A percentile compares a stretch with the other conserved stretches of the same genome.
These are phyloP conservation scores for Monilinia polystroma DNA, from an alignment of 2,329 filamentous ascomycete genomes.

Conservation along the genomic window DNA sequence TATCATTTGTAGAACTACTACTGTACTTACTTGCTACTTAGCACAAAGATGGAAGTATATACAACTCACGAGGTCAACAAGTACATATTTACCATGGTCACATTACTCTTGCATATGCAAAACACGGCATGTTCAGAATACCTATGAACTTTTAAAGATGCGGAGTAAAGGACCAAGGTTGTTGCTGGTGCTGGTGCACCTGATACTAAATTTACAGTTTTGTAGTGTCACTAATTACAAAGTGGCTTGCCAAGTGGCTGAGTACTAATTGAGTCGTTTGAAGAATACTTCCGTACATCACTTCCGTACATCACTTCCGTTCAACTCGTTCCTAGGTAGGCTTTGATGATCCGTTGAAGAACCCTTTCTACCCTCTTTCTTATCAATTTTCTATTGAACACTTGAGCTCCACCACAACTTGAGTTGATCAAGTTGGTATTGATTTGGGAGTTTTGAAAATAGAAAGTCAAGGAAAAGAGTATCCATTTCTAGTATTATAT, in stretches of 20 bases:
- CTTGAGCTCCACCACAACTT: not conserved
- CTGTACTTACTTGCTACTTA: not conserved
- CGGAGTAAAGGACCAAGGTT: not conserved
- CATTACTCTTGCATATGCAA: not conserved
- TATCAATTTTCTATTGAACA: slow-evolving; percentile 1
- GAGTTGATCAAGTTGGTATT: not conserved
- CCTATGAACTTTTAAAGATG: not conserved
- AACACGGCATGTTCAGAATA: not conserved
- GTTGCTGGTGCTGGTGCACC: not conserved
- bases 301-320: no score
- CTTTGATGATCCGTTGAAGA: no score
- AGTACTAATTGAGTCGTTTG: not conserved
- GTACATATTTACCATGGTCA: not conserved
- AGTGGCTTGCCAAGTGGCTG: slow-evolving; percentile 9
- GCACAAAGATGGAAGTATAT: no score
- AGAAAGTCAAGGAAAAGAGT: not conserved
- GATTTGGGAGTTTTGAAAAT: not conserved
- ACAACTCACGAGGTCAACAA: no score
- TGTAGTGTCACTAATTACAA: not conserved
- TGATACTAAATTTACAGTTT: not conserved
- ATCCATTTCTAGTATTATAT: no score
- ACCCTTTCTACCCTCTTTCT: not conserved
- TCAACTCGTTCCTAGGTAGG: no score
- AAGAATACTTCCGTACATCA: not conserved
- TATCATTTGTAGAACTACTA: slow-evolving; percentile 4